These are phyloP conservation scores for Aspergillus ruber DNA, from an alignment of 2,329 filamentous ascomycete species.

Conservation along the genomic window DNA sequence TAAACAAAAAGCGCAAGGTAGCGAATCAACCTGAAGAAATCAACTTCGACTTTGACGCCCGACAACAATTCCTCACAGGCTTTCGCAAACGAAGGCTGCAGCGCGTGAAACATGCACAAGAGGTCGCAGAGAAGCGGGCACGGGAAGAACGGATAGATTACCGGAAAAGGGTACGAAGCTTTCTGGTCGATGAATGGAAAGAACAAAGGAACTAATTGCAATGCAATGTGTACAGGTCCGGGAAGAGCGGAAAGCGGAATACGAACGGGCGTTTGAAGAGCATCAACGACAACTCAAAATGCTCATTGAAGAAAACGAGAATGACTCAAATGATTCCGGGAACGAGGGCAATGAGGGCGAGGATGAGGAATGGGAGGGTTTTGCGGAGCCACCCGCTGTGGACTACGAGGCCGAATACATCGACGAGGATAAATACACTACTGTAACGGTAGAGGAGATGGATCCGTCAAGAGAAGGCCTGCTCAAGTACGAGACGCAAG, in stretches of 20 bases:
- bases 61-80: constrained; percentile 83
- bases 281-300: constrained; percentile 65
- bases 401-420: constrained; percentile 90
- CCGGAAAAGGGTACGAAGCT: constrained; percentile 61
- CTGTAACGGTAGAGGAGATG: constrained; percentile 87
- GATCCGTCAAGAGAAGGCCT: constrained; percentile 70
- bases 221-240: constrained; percentile 56
- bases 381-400: constrained; percentile 50
- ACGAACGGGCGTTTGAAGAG: constrained; percentile 72
- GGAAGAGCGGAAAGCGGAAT: constrained; percentile 72
- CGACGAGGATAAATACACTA: constrained; percentile 93
- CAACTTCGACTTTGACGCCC: constrained; percentile 71
- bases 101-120: constrained; percentile 76
- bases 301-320: constrained; percentile 42
- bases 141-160: constrained; percentile 68
- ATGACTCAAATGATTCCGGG: constrained; percentile 15
- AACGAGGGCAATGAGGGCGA: constrained; percentile 33
- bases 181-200: not conserved
- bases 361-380: constrained; percentile 59
- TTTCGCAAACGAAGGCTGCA: constrained; percentile 95
- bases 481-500: constrained; percentile 44
- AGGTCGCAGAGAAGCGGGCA: constrained; percentile 68
- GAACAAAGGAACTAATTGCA: not conserved
- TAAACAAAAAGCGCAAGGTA: constrained; percentile 62
- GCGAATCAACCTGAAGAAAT: constrained; percentile 66